These are phyloP conservation scores for Entelexis sorbosivorans DNA, from an alignment of 1,139 yeast genomes.

Conservation along the genomic window DNA sequence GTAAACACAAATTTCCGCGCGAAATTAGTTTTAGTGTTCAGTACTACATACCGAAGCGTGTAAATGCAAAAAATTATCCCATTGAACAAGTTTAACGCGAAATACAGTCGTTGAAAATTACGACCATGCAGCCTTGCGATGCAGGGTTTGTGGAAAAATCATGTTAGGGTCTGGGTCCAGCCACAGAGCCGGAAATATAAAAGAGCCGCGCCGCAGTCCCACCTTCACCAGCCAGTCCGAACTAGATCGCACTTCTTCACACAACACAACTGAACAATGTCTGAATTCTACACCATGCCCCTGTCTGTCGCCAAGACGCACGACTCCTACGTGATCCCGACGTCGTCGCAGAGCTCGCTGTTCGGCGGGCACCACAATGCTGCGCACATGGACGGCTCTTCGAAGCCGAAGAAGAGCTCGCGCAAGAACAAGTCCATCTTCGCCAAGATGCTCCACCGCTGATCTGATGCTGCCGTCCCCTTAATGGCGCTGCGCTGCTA, in stretches of 20 bases:
- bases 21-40: neutral
- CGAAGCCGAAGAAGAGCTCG: neutral
- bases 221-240: neutral
- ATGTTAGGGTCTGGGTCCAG: constrained; percentile 7
- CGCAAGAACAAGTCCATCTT: neutral
- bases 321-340: constrained; percentile 20
- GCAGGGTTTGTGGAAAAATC: constrained; percentile 6
- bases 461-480: no score
- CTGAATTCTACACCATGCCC: constrained; percentile 22
- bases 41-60: neutral
- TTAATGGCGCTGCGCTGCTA: no score
- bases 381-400: neutral
- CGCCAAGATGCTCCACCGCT: constrained; percentile 1
- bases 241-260: neutral
- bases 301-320: constrained; percentile 20
- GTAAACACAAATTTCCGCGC: neutral
- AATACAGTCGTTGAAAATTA: neutral
- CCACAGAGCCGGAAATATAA: neutral
- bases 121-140: neutral
- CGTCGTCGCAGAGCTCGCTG: constrained; percentile 16
- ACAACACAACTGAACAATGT: constrained; percentile 8
- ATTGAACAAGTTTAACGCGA: neutral
- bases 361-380: constrained; percentile 6
- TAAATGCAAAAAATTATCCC: neutral
- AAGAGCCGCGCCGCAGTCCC: neutral